Conservation (phyloP, 2,329 filamentous ascomycete genomes). For the Fusarium sp. region DNA sequence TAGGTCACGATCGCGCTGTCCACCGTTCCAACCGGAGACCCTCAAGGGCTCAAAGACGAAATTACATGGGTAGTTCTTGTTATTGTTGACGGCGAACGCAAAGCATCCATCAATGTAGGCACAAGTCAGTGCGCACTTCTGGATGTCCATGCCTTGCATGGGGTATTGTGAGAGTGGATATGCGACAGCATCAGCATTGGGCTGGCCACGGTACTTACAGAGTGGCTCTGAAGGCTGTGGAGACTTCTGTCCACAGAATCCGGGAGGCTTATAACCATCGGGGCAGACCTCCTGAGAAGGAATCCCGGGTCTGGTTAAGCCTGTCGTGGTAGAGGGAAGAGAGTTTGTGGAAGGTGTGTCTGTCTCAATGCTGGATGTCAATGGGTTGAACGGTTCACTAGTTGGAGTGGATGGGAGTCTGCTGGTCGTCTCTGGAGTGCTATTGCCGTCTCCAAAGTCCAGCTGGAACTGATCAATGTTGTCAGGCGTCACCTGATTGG, state of each 20-base stretch:
- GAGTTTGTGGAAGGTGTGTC: background rate
- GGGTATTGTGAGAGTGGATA: background rate
- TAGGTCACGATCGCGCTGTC: background rate
- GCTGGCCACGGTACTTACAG: background rate
- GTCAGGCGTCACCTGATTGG: constrained; percentile 15
- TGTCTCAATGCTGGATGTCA: background rate
- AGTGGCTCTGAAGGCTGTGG: background rate
- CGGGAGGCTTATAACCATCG: background rate
- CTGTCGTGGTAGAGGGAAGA: background rate
- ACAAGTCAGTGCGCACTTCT: background rate
- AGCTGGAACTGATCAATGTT: constrained; percentile 16
- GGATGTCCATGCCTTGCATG: background rate
- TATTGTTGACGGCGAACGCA: background rate
- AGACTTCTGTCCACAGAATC: background rate
- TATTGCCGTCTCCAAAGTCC: background rate
- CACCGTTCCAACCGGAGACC: background rate
- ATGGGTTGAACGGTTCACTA: background rate
- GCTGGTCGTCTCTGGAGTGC: background rate
- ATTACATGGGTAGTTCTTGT: background rate
- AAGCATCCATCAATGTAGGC: background rate
- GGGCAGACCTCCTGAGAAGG: background rate
- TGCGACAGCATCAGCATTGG: background rate
- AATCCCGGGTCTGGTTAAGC: background rate
- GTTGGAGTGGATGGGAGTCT: background rate
- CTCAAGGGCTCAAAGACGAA: background rate